Conservation (phyloP, 169 alveolate genomes). For the Eimeria nieschulzi region DNA sequence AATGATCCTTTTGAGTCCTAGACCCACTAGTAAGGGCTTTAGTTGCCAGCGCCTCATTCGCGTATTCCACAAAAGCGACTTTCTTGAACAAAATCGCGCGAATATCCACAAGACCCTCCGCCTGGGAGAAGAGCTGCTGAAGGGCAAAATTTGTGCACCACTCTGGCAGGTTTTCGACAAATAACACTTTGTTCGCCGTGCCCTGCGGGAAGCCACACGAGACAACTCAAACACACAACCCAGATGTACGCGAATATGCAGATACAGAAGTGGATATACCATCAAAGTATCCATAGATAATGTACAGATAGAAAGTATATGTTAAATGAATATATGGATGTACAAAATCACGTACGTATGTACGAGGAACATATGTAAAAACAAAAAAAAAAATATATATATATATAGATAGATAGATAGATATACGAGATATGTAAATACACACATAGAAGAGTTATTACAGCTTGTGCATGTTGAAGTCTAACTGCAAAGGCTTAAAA, state of each 20-base stretch:
- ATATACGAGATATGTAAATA: too few species aligned
- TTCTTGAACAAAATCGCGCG: slow-evolving; percentile 83
- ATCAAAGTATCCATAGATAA: background rate
- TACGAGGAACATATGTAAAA: background rate
- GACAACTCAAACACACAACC: background rate
- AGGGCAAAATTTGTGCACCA: slow-evolving; percentile 80
- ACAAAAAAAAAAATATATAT: background rate
- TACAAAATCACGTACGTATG: too few species aligned
- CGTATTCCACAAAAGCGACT: slow-evolving; percentile 88
- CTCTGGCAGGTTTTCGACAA: slow-evolving; percentile 87
- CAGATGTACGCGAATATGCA: too few species aligned
- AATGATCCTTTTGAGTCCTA: too few species aligned
- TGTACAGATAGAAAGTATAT: background rate
- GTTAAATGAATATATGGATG: background rate
- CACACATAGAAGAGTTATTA: too few species aligned
- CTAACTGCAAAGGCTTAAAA: background rate
- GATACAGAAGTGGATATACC: background rate
- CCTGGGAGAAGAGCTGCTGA: slow-evolving; percentile 78
- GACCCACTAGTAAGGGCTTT: slow-evolving; percentile 82
- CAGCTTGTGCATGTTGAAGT: background rate
- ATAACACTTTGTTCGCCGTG: slow-evolving; percentile 79
- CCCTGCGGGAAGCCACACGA: background rate
- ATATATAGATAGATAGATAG: background rate
- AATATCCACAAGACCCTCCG: slow-evolving; percentile 85
- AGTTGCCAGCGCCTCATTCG: slow-evolving; percentile 83